phyloP scores from a whole-genome alignment of 495 filamentous ascomycete species.

The Aspergillus nanangensis region DNA sequence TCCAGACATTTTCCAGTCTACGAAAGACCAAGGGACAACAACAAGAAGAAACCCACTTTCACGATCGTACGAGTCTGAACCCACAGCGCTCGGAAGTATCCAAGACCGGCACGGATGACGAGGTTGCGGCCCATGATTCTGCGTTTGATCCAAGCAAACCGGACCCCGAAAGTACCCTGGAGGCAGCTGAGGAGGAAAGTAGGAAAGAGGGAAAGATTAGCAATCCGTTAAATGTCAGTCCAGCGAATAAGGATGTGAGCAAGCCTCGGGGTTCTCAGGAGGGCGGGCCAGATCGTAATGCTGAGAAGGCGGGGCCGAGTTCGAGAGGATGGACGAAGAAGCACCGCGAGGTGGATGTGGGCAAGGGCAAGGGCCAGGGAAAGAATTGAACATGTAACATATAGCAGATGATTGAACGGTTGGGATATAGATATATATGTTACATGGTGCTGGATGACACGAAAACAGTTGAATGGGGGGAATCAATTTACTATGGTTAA shows the following conservation, averaged over 20 bases:
- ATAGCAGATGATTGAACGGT: too few species aligned
- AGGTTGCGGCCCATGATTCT: conserved; percentile 41
- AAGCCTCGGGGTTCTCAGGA: conserved; percentile 40
- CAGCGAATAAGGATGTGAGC: conserved; percentile 57
- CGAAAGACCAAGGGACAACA: conserved; percentile 15
- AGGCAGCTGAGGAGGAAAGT: conserved; percentile 32
- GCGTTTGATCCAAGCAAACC: conserved; percentile 60
- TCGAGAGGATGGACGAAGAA: conserved; percentile 44
- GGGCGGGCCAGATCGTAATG: conserved; percentile 42
- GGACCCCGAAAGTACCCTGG: conserved; percentile 49
- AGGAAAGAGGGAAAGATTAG: conserved; percentile 20
- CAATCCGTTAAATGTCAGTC: conserved; percentile 55
- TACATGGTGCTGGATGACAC: too few species aligned
- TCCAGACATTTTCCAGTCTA: conserved; percentile 3
- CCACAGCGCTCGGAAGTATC: conserved; percentile 52
- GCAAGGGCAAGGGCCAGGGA: conserved; percentile 1
- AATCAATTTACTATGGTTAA: too few species aligned
- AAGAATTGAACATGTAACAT: too few species aligned
- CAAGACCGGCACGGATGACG: conserved; percentile 55
- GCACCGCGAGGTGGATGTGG: conserved; percentile 24
- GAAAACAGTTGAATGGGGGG: too few species aligned
- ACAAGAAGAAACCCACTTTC: conserved; percentile 29
- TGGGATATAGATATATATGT: too few species aligned
- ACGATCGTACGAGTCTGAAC: conserved; percentile 52
- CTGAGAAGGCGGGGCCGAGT: conserved; percentile 37